Percentiles rank a stretch among this genome's conserved stretches.
These are phyloP conservation scores for Elsinoe fawcettii DNA, from an alignment of 2,329 filamentous ascomycete species.

Conservation along the genomic window DNA sequence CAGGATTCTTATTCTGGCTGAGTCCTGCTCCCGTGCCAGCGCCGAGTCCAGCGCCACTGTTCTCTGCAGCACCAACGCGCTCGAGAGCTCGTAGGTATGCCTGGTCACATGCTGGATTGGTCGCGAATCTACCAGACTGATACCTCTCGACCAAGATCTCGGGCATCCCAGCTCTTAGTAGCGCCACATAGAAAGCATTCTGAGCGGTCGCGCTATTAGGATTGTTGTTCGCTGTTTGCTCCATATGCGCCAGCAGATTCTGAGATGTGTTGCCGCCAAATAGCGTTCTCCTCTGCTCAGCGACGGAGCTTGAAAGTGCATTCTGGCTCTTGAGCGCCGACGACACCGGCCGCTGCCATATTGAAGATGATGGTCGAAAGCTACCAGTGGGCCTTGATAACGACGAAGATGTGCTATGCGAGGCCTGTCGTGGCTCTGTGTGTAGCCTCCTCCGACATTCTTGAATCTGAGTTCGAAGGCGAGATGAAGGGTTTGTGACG, in stretches of 20 bases:
- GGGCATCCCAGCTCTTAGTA: slow-evolving; percentile 87
- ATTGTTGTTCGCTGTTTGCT: slow-evolving; percentile 89
- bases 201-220: slow-evolving; percentile 80
- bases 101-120: slow-evolving; percentile 67
- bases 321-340: slow-evolving; percentile 27
- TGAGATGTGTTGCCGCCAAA: slow-evolving; percentile 38
- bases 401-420: background rate
- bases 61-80: slow-evolving; percentile 45
- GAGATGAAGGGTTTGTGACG: background rate
- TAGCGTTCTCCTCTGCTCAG: slow-evolving; percentile 36
- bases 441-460: slow-evolving; percentile 21
- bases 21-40: slow-evolving; percentile 15
- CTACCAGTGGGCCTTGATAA: background rate
- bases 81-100: slow-evolving; percentile 71
- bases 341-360: slow-evolving; percentile 18
- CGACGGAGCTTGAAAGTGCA: background rate
- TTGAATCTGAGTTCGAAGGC: background rate
- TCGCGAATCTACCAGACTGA: slow-evolving; percentile 75
- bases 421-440: background rate
- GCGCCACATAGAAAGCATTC: slow-evolving; percentile 85
- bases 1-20: slow-evolving; percentile 25
- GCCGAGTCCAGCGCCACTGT: slow-evolving; percentile 22
- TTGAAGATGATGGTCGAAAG: background rate
- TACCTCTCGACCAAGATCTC: slow-evolving; percentile 88
- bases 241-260: slow-evolving; percentile 69